Conservation (phyloP, 2,329 filamentous ascomycete genomes). For the Aplosporella prunicola region DNA sequence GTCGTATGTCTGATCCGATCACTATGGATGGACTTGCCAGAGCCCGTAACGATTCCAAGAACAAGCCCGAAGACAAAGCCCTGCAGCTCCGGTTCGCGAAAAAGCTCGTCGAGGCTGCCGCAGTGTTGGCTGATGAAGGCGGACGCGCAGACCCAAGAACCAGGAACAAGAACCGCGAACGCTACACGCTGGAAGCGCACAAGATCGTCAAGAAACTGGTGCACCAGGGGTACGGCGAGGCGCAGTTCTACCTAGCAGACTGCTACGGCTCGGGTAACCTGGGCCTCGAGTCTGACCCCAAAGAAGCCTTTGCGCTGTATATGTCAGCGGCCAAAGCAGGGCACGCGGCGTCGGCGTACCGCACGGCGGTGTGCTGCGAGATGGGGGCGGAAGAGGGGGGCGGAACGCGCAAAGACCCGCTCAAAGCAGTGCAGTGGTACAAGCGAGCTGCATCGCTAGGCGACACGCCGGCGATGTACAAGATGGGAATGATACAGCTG, state of each 20-base stretch:
- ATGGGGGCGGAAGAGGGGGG: slow-evolving; percentile 91
- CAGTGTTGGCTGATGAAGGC: slow-evolving; percentile 67
- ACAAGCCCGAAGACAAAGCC: slow-evolving; percentile 62
- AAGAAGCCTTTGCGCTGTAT: slow-evolving; percentile 88
- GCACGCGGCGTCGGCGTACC: slow-evolving; percentile 79
- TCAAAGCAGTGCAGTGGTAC: slow-evolving; percentile 98
- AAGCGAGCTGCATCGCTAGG: slow-evolving; percentile 83
- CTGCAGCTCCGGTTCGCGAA: slow-evolving; percentile 67
- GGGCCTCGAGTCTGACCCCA: slow-evolving; percentile 70
- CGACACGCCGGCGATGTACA: slow-evolving; percentile 94
- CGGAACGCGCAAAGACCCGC: slow-evolving; percentile 78
- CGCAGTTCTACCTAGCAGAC: slow-evolving; percentile 91
- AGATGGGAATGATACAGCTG: slow-evolving; percentile 89
- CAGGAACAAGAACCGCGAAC: slow-evolving; percentile 60
- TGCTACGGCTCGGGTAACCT: slow-evolving; percentile 75
- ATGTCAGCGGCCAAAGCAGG: slow-evolving; percentile 87
- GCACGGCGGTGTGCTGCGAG: slow-evolving; percentile 94
- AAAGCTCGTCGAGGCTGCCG: slow-evolving; percentile 75
- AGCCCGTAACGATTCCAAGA: slow-evolving; percentile 59
- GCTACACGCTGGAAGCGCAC: slow-evolving; percentile 74
- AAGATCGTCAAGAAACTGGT: slow-evolving; percentile 88
- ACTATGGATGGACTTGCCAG: slow-evolving; percentile 70
- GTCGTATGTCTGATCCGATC: slow-evolving; percentile 46
- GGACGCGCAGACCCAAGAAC: slow-evolving; percentile 59
- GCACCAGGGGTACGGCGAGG: slow-evolving; percentile 62